These are phyloP conservation scores for Cordyceps pruinosa DNA, from an alignment of 2,329 filamentous ascomycete species.

Conservation along the genomic window DNA sequence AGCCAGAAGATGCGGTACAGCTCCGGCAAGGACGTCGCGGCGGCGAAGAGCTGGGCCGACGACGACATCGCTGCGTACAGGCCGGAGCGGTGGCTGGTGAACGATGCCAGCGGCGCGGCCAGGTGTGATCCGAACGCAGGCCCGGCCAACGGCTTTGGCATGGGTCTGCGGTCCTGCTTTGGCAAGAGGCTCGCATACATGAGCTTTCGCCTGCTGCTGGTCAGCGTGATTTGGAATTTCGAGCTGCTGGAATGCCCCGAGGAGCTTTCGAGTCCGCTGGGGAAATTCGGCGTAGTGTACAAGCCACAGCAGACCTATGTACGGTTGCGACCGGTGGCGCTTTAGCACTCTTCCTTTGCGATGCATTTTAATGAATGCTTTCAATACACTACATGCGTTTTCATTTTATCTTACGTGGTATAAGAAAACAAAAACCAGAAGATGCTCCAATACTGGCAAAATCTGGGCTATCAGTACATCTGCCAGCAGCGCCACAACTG, in stretches of 20 bases:
- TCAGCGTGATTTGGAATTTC: neutral
- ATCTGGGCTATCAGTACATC: too few relatives aligned
- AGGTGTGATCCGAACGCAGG: neutral
- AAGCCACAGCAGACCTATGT: neutral
- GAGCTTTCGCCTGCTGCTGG: neutral
- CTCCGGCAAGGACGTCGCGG: constrained; percentile 2
- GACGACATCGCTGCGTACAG: constrained; percentile 13
- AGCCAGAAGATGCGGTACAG: constrained; percentile 20
- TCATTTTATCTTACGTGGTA: too few relatives aligned
- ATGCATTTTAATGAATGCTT: too few relatives aligned
- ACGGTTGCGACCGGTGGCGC: neutral
- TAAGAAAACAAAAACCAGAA: too few relatives aligned
- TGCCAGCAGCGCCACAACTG: too few relatives aligned
- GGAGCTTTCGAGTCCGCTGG: neutral
- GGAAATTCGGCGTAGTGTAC: neutral
- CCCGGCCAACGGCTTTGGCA: neutral
- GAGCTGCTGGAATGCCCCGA: neutral
- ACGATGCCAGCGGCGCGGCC: constrained; percentile 32
- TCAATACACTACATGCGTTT: too few relatives aligned
- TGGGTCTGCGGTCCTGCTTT: neutral
- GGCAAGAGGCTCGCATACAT: neutral
- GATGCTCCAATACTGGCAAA: too few relatives aligned
- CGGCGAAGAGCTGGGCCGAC: constrained; percentile 20
- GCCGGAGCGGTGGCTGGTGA: neutral
- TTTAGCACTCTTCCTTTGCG: neutral